Conservation (phyloP, 257 asterid genomes). For the Linaria vulgaris region DNA sequence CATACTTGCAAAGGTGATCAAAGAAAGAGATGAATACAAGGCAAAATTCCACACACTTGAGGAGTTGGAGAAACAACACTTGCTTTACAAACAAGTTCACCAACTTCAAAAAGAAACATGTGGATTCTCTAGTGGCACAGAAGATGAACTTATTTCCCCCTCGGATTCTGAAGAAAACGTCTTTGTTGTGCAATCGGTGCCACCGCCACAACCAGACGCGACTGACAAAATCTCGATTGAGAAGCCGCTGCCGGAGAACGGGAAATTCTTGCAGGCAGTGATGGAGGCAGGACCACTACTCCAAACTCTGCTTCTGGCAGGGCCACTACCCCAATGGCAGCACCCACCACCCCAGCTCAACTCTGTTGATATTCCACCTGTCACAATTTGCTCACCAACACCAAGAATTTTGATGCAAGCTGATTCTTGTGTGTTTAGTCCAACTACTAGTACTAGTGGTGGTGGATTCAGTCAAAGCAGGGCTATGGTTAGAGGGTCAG, state of each 20-base stretch:
- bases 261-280: constrained; percentile 83
- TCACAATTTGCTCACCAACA: constrained; percentile 54
- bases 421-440: constrained; percentile 46
- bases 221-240: not conserved
- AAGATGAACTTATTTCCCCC: constrained; percentile 52
- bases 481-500: constrained; percentile 34
- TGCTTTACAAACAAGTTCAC: constrained; percentile 44
- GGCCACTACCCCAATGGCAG: constrained; percentile 97
- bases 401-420: constrained; percentile 41
- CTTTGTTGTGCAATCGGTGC: not conserved
- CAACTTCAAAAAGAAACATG: constrained; percentile 31
- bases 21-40: constrained; percentile 70
- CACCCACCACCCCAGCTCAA: constrained; percentile 94
- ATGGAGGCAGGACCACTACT: constrained; percentile 95
- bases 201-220: constrained; percentile 23
- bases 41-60: constrained; percentile 45
- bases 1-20: constrained; percentile 46
- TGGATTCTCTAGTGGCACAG: constrained; percentile 50
- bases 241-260: constrained; percentile 64
- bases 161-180: constrained; percentile 56
- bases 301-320: constrained; percentile 84
- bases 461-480: constrained; percentile 57
- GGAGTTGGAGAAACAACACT: constrained; percentile 50
- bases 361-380: constrained; percentile 88
- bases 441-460: constrained; percentile 23